Conservation (phyloP, 805 yeast species). For the Yarrowia deformans region DNA sequence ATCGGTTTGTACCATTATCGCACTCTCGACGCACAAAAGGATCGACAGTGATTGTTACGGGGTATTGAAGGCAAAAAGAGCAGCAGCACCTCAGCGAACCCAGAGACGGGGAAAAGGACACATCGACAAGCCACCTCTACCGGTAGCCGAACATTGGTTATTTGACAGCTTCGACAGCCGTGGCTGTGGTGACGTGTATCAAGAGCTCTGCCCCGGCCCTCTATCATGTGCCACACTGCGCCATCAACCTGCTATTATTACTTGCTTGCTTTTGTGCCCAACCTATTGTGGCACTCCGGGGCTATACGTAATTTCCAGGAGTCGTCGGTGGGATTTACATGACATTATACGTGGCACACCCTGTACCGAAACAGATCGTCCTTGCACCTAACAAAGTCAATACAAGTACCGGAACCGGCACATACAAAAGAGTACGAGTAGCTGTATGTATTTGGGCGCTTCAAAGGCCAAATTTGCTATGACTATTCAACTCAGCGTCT, state of each 20-base stretch:
- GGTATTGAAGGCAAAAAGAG: slow-evolving; percentile 22
- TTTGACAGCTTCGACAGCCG: too few relatives aligned
- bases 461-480: too few relatives aligned
- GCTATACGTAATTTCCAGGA: not conserved
- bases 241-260: not conserved
- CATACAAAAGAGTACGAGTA: too few relatives aligned
- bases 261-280: slow-evolving; percentile 9
- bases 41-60: slow-evolving; percentile 15
- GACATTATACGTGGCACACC: too few relatives aligned
- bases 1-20: too few relatives aligned
- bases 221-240: not conserved
- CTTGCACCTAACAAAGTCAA: too few relatives aligned
- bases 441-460: too few relatives aligned
- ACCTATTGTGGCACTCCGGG: not conserved
- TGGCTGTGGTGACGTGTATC: too few relatives aligned
- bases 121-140: not conserved
- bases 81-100: not conserved
- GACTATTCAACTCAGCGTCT: too few relatives aligned
- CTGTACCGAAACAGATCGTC: too few relatives aligned
- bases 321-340: not conserved
- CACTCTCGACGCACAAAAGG: slow-evolving; percentile 14
- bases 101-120: not conserved
- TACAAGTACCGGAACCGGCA: too few relatives aligned
- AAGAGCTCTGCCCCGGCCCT: too few relatives aligned
- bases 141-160: not conserved